Percentiles rank a stretch among this genome's conserved stretches.
These are phyloP conservation scores for Mucor irregularis DNA, from an alignment of 371 early-diverging fungal genomes.

Conservation along the genomic window DNA sequence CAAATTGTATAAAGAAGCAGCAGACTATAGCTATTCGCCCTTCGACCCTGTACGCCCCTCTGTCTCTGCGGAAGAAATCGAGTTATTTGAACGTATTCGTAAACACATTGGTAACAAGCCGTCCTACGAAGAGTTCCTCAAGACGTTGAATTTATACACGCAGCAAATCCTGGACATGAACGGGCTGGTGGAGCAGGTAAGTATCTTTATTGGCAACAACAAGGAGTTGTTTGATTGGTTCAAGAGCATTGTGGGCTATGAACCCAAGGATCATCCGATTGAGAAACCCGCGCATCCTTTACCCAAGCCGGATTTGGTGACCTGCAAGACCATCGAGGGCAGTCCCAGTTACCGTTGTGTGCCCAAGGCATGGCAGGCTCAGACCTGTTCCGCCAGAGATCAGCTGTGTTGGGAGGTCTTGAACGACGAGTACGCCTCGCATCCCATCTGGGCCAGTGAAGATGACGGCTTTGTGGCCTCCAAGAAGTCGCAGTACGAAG, in stretches of 20 bases:
- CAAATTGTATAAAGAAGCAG: constrained; percentile 12
- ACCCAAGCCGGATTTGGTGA: constrained; percentile 65
- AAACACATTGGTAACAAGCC: constrained; percentile 80
- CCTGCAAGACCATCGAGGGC: constrained; percentile 44
- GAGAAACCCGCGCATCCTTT: constrained; percentile 24
- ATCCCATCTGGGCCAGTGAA: constrained; percentile 95
- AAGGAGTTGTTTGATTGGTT: constrained; percentile 93
- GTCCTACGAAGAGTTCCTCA: constrained; percentile 96
- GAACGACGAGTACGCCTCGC: constrained; percentile 94
- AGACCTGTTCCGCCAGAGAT: constrained; percentile 87
- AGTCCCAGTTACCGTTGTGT: constrained; percentile 77
- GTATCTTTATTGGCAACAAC: constrained; percentile 74
- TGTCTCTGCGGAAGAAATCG: constrained; percentile 76
- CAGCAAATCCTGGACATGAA: constrained; percentile 91
- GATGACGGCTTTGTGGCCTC: constrained; percentile 92
- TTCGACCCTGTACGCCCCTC: constrained; percentile 36
- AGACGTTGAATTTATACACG: constrained; percentile 94
- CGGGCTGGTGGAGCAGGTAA: constrained; percentile 81
- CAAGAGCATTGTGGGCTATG: constrained; percentile 92
- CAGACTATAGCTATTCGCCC: constrained; percentile 11
- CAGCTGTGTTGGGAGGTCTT: constrained; percentile 90
- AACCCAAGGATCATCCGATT: constrained; percentile 63
- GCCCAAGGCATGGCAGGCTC: constrained; percentile 62
- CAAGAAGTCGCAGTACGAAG: constrained; percentile 95
- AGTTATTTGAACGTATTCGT: constrained; percentile 92